phyloP scores from a whole-genome alignment of 2,329 filamentous ascomycete genomes.

The Phialophora expanda region DNA sequence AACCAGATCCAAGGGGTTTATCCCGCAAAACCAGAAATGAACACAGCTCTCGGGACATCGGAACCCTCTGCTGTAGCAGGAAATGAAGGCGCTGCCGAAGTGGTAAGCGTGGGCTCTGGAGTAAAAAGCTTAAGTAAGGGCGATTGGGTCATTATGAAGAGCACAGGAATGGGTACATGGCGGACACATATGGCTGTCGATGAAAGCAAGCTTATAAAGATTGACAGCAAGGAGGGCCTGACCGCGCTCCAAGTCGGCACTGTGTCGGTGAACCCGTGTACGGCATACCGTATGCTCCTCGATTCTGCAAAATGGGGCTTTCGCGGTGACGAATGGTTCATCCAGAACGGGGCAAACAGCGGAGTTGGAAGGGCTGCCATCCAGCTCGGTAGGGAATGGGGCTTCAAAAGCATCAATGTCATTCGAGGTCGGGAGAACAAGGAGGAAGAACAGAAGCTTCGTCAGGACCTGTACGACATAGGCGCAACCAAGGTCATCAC shows the following conservation, averaged over 20 bases:
- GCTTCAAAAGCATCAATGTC: conserved; percentile 87
- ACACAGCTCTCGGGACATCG: conserved; percentile 74
- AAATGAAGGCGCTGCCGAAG: conserved; percentile 93
- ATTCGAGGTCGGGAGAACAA: conserved; percentile 73
- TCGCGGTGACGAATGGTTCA: conserved; percentile 84
- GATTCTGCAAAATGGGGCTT: conserved; percentile 69
- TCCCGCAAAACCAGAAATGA: conserved; percentile 80
- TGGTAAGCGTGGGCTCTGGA: conserved; percentile 70
- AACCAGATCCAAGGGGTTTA: conserved; percentile 98
- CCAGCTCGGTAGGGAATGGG: conserved; percentile 84
- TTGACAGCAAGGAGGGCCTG: conserved; percentile 73
- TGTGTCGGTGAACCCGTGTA: conserved; percentile 89
- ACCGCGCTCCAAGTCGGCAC: conserved; percentile 81
- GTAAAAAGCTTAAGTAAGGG: conserved; percentile 70
- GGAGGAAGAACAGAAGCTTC: conserved; percentile 62
- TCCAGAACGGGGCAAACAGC: conserved; percentile 96
- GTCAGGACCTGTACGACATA: conserved; percentile 63
- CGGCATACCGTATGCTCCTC: conserved; percentile 88
- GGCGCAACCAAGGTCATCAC: conserved; percentile 69
- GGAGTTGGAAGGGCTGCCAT: conserved; percentile 91
- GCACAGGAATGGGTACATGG: conserved; percentile 89
- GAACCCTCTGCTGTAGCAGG: conserved; percentile 78
- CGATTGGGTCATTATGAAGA: conserved; percentile 92
- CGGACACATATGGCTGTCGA: conserved; percentile 80
- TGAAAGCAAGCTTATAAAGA: conserved; percentile 66